Evolutionary conservation across 116 monocot species (phyloP).

Genomic region (Cymodocea nodosa): DNA sequence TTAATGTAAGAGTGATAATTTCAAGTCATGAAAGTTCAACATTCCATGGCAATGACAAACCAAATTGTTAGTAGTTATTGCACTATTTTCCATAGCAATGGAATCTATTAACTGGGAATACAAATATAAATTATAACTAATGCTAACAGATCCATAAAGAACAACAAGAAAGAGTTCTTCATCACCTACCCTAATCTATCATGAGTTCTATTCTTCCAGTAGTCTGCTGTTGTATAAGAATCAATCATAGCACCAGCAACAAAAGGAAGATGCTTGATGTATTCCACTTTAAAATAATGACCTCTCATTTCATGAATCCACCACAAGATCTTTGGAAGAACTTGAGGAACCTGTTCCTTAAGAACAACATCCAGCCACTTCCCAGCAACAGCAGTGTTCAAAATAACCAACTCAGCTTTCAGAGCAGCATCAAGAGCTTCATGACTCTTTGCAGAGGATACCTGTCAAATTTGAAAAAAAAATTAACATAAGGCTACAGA

Average conservation of each 20-base stretch:
- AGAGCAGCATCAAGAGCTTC: constrained; percentile 70
- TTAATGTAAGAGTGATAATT: no score
- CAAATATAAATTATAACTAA: neutral
- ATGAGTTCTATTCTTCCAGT: constrained; percentile 83
- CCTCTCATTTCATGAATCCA: constrained; percentile 99
- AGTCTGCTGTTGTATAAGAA: constrained; percentile 75
- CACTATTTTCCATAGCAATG: no score
- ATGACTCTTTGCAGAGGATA: constrained; percentile 52
- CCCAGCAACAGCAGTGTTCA: constrained; percentile 97
- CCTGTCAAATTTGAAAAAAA: constrained; percentile 22
- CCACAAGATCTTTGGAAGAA: constrained; percentile 91
- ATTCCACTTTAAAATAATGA: constrained; percentile 90
- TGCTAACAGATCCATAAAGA: neutral
- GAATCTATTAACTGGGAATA: no score
- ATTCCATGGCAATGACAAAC: no score
- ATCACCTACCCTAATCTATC: constrained; percentile 59
- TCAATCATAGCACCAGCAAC: constrained; percentile 98
- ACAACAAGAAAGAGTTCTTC: neutral
- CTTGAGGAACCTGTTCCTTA: constrained; percentile 41
- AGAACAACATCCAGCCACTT: constrained; percentile 93
- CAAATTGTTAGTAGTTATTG: no score
- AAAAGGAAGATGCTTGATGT: constrained; percentile 86
- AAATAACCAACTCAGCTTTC: constrained; percentile 71
- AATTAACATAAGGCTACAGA: neutral
- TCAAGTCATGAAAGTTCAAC: no score